phyloP scores from a whole-genome alignment of 495 filamentous ascomycete genomes.

The Penicillium verhagenii region DNA sequence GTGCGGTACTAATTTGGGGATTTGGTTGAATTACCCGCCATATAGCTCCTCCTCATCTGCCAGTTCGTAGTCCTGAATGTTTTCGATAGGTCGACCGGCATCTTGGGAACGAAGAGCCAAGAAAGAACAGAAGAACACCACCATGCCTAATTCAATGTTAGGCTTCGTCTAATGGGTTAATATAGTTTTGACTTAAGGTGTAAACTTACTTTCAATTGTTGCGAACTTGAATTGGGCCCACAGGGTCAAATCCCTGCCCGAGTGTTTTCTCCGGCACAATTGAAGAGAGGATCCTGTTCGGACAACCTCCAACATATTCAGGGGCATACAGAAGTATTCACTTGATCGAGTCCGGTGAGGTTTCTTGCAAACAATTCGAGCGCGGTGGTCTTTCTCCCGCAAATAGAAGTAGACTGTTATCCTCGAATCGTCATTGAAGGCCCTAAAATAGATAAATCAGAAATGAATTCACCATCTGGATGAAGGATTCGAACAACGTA shows the following conservation, averaged over 20 bases:
- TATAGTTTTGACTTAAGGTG: too few species aligned
- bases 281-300: conserved; percentile 54
- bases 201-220: conserved; percentile 55
- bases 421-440: conserved; percentile 40
- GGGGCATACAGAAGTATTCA: conserved; percentile 49
- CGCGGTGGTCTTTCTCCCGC: conserved; percentile 51
- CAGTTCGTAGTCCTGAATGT: conserved; percentile 59
- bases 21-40: conserved; percentile 55
- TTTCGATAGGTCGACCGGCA: conserved; percentile 45
- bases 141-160: conserved; percentile 53
- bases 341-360: conserved; percentile 33
- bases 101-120: conserved; percentile 73
- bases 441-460: conserved; percentile 22
- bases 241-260: conserved; percentile 43
- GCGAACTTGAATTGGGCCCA: conserved; percentile 60
- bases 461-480: not conserved
- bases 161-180: too few species aligned
- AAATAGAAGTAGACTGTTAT: conserved; percentile 57
- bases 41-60: conserved; percentile 64
- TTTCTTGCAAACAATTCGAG: conserved; percentile 57
- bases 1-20: not conserved
- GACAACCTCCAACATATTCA: conserved; percentile 53
- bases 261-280: conserved; percentile 48
- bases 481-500: conserved; percentile 20
- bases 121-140: conserved; percentile 76